Conservation (phyloP, 2,329 filamentous ascomycete species). For the Penicillium sp. region DNA sequence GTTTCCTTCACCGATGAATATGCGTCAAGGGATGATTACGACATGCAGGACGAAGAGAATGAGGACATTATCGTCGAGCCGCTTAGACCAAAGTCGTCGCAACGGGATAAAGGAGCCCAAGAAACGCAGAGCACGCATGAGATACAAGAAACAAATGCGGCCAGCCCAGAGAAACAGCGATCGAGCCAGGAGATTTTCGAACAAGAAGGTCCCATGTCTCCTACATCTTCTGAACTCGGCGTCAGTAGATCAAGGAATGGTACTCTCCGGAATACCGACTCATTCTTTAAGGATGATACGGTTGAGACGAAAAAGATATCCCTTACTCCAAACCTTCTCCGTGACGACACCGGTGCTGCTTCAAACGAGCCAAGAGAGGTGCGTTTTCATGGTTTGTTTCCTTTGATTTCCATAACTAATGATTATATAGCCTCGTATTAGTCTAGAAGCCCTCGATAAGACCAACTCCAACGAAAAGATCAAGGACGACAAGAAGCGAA, state of each 20-base stretch:
- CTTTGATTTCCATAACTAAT: conserved; percentile 13
- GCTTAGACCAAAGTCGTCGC: conserved; percentile 46
- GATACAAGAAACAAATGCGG: conserved; percentile 32
- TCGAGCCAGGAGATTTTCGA: conserved; percentile 72
- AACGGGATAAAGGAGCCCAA: conserved; percentile 40
- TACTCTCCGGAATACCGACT: conserved; percentile 88
- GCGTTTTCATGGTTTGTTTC: conserved; percentile 10
- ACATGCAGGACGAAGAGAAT: conserved; percentile 37
- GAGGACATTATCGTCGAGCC: conserved; percentile 51
- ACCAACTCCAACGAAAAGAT: conserved; percentile 64
- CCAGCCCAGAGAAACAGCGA: conserved; percentile 46
- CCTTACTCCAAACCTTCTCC: conserved; percentile 86
- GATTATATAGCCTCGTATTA: conserved; percentile 61
- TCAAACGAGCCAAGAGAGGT: conserved; percentile 47
- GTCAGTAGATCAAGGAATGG: conserved; percentile 74
- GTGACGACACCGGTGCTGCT: conserved; percentile 68
- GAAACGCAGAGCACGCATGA: conserved; percentile 31
- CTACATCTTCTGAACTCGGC: conserved; percentile 32
- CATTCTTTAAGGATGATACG: conserved; percentile 95
- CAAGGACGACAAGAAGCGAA: conserved; percentile 78
- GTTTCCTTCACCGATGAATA: conserved; percentile 54
- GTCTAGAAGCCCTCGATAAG: conserved; percentile 78
- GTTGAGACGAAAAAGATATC: conserved; percentile 98
- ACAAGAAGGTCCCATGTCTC: conserved; percentile 41
- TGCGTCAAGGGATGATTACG: conserved; percentile 46